A percentile compares a stretch with the other conserved stretches of the same genome.
phyloP scores from a whole-genome alignment of 2,329 filamentous ascomycete genomes.

The Colletotrichum camelliae region DNA sequence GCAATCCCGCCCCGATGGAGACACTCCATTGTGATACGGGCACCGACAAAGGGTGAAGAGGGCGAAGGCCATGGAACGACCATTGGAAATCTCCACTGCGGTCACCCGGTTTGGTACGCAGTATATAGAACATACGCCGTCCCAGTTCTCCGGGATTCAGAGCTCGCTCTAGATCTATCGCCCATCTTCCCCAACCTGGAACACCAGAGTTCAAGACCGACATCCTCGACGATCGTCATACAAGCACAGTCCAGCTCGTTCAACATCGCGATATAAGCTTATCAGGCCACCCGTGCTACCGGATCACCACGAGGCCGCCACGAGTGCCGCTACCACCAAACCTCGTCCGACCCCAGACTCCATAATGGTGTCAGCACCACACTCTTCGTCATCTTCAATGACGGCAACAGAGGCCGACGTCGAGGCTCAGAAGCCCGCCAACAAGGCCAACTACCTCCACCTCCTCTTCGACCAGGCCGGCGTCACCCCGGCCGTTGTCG shows the following conservation, averaged over 20 bases:
- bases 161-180: constrained; percentile 10
- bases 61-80: constrained; percentile 11
- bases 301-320: background rate
- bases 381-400: constrained; percentile 33
- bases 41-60: constrained; percentile 17
- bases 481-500: constrained; percentile 61
- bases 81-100: constrained; percentile 12
- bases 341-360: background rate
- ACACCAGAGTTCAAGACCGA: background rate
- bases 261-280: background rate
- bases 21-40: constrained; percentile 1
- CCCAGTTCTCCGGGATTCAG: background rate
- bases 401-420: constrained; percentile 43
- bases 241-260: background rate
- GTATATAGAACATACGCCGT: constrained; percentile 14
- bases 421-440: constrained; percentile 42
- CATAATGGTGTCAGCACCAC: constrained; percentile 23
- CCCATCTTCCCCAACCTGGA: background rate
- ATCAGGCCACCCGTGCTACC: background rate
- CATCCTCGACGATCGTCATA: background rate
- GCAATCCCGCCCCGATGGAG: background rate
- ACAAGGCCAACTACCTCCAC: constrained; percentile 49
- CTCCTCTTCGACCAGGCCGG: constrained; percentile 63
- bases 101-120: background rate
- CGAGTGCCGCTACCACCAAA: background rate